A percentile compares a stretch with the other conserved stretches of the same genome.
phyloP scores from a whole-genome alignment of 345 rosid species.

The Stellera chamaejasme region DNA sequence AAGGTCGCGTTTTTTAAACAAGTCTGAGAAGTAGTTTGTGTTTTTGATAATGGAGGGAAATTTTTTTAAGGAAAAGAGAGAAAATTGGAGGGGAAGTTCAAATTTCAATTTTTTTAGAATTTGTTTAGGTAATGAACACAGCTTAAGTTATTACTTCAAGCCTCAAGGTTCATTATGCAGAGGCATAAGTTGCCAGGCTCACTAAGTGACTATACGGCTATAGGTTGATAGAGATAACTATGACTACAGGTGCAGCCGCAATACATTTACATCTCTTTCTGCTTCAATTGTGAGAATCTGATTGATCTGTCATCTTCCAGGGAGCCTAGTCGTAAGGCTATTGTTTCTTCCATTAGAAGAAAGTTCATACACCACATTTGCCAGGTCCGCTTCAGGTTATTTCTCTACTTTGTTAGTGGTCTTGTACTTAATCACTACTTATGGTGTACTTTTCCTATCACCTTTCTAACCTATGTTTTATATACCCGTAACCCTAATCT shows the following conservation, averaged over 20 bases:
- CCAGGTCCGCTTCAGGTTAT: slow-evolving; percentile 97
- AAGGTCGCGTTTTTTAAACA: not conserved
- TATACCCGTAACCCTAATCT: no score
- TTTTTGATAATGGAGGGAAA: no score
- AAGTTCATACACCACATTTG: slow-evolving; percentile 88
- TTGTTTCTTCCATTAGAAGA: slow-evolving; percentile 96
- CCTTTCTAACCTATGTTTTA: no score
- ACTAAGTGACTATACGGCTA: slow-evolving; percentile 1
- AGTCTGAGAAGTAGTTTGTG: no score
- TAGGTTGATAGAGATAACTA: slow-evolving; percentile 7
- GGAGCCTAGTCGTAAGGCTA: slow-evolving; percentile 91
- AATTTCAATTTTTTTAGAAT: no score
- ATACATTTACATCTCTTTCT: slow-evolving; percentile 9
- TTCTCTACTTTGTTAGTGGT: slow-evolving; percentile 34
- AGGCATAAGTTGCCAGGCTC: slow-evolving; percentile 4
- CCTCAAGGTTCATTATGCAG: not conserved
- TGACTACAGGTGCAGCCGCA: slow-evolving; percentile 1
- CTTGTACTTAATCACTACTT: no score
- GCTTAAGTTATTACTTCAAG: slow-evolving; percentile 11
- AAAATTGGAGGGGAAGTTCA: no score
- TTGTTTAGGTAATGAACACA: no score
- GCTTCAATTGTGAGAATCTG: slow-evolving; percentile 2
- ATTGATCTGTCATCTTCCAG: slow-evolving; percentile 26
- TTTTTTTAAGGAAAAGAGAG: no score
- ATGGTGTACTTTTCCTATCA: no score